Base-by-base conservation (phyloP, 306 rosid species). In the Begonia loranthoides region DNA sequence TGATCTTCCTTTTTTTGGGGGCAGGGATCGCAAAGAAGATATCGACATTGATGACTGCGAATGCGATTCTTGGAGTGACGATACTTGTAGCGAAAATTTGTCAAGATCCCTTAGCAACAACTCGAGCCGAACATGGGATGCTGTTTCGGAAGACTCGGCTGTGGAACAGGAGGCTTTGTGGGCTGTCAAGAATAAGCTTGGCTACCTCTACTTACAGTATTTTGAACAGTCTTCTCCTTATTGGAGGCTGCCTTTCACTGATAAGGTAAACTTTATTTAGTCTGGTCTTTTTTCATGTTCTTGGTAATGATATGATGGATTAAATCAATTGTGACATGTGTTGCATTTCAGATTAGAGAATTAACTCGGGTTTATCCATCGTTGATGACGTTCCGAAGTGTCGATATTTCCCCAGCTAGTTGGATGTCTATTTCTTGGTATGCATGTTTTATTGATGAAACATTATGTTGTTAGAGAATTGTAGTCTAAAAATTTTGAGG, bases 341-440 rank as follows among this genome's bases (percentile, higher is more conserved):
- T 40, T 49, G 9, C 36, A 12, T 65, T 56, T 49, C 69, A 86
- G 93, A 70, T 86, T 41, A 70, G 50, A 6, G 87, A 86, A 63
- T 65, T 86, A 64, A 74, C 85, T 36, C 66, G 52, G 49, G 67
- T 17, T 52, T 60, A 74, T 62, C 87, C 95, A 0, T 79, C 72
- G 6, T 5, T 86, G 16, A 66, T 66, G 75, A 76, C 85, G 0
- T 69, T 86, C 58, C 81, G 76, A 69, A 81, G 92, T 17, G 79
- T 86, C 10, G 93, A 81, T 66, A 77, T 86, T 74, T 81, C 82
- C 7, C 95, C 95, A 1, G 95, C 95, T 6, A 86, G 87, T 63
- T 86, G 95, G 95, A 86, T 86, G 85, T 84, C 93, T 12, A 79
- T 86, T 70, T 78, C 92, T n/a, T 86, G 93, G 95, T 81, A 73